Conservation (phyloP, 1,284 basidiomycete genomes). For the Cryptococcus sp. region DNA sequence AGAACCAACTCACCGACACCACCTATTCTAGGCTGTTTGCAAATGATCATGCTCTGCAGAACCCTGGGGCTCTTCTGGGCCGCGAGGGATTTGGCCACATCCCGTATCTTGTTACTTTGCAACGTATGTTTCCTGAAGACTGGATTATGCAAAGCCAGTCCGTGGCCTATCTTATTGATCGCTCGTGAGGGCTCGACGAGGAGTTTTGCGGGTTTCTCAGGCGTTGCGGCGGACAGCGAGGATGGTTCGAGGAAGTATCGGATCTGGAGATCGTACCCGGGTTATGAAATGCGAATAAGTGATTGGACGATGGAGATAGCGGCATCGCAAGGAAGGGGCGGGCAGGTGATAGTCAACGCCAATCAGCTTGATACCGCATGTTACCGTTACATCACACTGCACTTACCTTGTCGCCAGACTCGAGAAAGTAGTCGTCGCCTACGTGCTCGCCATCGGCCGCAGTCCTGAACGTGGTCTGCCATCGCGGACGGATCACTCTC, state of each 20-base stretch:
- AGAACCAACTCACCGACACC: conserved; percentile 66
- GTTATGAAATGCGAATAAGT: not conserved
- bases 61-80: conserved; percentile 83
- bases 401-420: conserved; percentile 86
- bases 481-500: not conserved
- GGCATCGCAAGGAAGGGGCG: conserved; percentile 56
- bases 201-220: conserved; percentile 57
- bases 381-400: not conserved
- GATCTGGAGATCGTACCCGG: conserved; percentile 32
- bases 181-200: conserved; percentile 70
- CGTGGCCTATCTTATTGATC: conserved; percentile 60
- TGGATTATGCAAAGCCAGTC: conserved; percentile 79
- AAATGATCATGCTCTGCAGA: conserved; percentile 93
- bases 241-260: conserved; percentile 52
- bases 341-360: no score
- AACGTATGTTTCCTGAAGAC: conserved; percentile 75
- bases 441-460: conserved; percentile 63
- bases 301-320: not conserved
- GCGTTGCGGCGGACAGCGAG: conserved; percentile 34
- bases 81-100: conserved; percentile 70
- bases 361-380: not conserved
- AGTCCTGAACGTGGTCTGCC: conserved; percentile 84
- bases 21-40: conserved; percentile 84
- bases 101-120: conserved; percentile 67
- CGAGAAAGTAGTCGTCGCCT: conserved; percentile 87